These are phyloP conservation scores for Pilasporangium apinafurcum DNA, from an alignment of 352 stramenopile species.

Conservation along the genomic window DNA sequence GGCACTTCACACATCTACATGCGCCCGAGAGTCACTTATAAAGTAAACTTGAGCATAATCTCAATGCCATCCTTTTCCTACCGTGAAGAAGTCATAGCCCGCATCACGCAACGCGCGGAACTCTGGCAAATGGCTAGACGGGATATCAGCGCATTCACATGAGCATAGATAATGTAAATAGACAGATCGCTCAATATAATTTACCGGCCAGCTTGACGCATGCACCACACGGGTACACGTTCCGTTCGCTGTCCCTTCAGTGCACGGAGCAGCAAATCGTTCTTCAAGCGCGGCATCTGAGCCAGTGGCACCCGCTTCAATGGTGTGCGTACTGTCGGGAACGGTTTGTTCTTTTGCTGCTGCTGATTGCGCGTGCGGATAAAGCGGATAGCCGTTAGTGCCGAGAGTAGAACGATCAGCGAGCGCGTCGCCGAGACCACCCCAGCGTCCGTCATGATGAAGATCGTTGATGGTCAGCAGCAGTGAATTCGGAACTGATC, in stretches of 20 bases:
- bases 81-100: slow-evolving; percentile 88
- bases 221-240: slow-evolving; percentile 95
- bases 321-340: slow-evolving; percentile 59
- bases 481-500: not conserved
- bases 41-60: not conserved
- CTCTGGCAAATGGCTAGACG: slow-evolving; percentile 73
- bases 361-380: slow-evolving; percentile 54
- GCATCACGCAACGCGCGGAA: slow-evolving; percentile 79
- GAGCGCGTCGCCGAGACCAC: slow-evolving; percentile 11
- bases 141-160: slow-evolving; percentile 1
- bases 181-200: slow-evolving; percentile 11
- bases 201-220: slow-evolving; percentile 95
- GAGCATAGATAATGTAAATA: no score
- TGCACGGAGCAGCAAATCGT: slow-evolving; percentile 85
- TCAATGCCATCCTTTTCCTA: slow-evolving; percentile 7
- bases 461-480: not conserved
- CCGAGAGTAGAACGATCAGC: slow-evolving; percentile 21
- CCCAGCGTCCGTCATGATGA: slow-evolving; percentile 5
- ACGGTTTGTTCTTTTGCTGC: slow-evolving; percentile 35
- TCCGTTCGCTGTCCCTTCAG: slow-evolving; percentile 84
- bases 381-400: slow-evolving; percentile 49
- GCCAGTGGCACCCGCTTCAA: slow-evolving; percentile 62
- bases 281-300: slow-evolving; percentile 82
- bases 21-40: slow-evolving; percentile 1
- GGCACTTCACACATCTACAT: slow-evolving; percentile 78